These are phyloP conservation scores for Globisporangium heterothallicum DNA, from an alignment of 352 stramenopile species.

Conservation along the genomic window DNA sequence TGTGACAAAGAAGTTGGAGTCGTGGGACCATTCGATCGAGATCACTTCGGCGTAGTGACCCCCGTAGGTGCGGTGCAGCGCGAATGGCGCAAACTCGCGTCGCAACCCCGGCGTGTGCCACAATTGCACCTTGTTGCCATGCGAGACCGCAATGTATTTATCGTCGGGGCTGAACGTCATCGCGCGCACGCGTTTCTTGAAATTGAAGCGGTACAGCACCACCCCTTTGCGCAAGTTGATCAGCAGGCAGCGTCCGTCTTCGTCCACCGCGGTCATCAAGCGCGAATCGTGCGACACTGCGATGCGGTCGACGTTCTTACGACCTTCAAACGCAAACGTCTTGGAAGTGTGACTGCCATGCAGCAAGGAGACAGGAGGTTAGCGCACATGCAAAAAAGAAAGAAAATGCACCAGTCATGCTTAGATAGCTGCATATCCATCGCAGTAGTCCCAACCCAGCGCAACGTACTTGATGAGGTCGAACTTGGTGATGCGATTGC, in stretches of 20 bases:
- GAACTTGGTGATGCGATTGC: slow-evolving; percentile 93
- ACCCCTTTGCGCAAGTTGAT: slow-evolving; percentile 87
- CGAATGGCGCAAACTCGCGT: slow-evolving; percentile 90
- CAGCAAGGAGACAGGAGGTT: not conserved
- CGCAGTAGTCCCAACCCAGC: not conserved
- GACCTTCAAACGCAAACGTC: slow-evolving; percentile 89
- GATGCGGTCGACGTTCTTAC: slow-evolving; percentile 86
- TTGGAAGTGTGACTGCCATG: slow-evolving; percentile 71
- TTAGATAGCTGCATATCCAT: not conserved
- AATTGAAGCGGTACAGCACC: slow-evolving; percentile 93
- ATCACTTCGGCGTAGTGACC: slow-evolving; percentile 88
- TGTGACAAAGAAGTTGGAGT: slow-evolving; percentile 88
- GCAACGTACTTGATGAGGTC: slow-evolving; percentile 87
- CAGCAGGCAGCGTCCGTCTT: slow-evolving; percentile 87
- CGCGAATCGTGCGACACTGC: slow-evolving; percentile 87
- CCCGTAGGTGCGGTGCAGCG: slow-evolving; percentile 82
- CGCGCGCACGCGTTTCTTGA: slow-evolving; percentile 87
- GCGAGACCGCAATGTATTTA: slow-evolving; percentile 81
- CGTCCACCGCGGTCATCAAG: slow-evolving; percentile 86
- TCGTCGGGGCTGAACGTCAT: slow-evolving; percentile 89
- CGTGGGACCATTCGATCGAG: slow-evolving; percentile 82
- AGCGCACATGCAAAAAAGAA: not conserved
- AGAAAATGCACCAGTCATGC: not conserved
- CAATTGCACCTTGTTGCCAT: slow-evolving; percentile 90
- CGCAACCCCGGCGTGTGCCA: slow-evolving; percentile 83